Evolutionary conservation across 768 basidiomycete species (phyloP).

Genomic region (Leccinum pellstonianum): DNA sequence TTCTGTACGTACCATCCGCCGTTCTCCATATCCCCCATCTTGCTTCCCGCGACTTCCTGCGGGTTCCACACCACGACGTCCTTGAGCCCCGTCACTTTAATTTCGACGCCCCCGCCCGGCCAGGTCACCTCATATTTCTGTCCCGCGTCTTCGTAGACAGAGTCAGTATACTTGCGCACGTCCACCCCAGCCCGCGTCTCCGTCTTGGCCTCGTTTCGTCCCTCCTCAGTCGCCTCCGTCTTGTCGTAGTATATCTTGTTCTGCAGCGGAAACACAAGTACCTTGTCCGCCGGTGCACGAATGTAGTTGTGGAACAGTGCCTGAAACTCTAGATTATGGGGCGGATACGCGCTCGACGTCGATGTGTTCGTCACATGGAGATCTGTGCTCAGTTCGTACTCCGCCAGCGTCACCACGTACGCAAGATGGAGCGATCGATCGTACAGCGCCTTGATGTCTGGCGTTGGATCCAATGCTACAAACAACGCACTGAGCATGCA

Average conservation of each 20-base stretch:
- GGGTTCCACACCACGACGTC: conserved; percentile 98
- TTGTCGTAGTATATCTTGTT: conserved; percentile 78
- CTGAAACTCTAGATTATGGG: conserved; percentile 75
- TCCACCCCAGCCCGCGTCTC: conserved; percentile 66
- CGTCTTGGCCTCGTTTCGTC: conserved; percentile 45
- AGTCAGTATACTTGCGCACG: conserved; percentile 67
- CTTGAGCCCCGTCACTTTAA: conserved; percentile 57
- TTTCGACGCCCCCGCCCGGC: conserved; percentile 53
- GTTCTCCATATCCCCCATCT: conserved; percentile 87
- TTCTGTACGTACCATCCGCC: conserved; percentile 67
- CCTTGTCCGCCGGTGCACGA: conserved; percentile 56
- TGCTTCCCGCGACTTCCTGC: conserved; percentile 59
- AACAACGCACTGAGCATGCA: conserved; percentile 5
- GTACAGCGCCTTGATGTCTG: conserved; percentile 58
- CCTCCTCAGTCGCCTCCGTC: conserved; percentile 57
- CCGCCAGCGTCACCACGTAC: conserved; percentile 79
- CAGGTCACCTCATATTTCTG: conserved; percentile 57
- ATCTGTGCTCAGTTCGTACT: conserved; percentile 72
- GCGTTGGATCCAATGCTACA: conserved; percentile 62
- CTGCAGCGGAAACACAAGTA: conserved; percentile 63
- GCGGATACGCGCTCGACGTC: conserved; percentile 34
- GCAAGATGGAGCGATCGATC: conserved; percentile 64
- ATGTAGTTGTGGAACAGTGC: conserved; percentile 93
- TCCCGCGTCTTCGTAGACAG: conserved; percentile 68
- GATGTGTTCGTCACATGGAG: conserved; percentile 79